Base-by-base conservation (phyloP, 1,284 basidiomycete species). In the Cryptococcus depauperatus region DNA sequence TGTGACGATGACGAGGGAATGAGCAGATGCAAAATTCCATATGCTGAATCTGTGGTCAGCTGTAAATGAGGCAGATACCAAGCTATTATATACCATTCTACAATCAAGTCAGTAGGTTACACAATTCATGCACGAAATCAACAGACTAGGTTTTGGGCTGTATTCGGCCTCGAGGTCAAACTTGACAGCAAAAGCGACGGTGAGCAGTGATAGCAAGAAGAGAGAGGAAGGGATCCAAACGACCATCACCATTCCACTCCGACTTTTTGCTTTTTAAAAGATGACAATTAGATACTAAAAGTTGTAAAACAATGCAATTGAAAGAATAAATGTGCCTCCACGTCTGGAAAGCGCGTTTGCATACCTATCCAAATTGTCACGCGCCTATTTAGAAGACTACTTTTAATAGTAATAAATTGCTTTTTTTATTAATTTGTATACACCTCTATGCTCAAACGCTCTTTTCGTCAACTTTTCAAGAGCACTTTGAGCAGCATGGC, bases 1-100 rank as follows among this genome's bases (percentile, higher is more conserved):
- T 0, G 93, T 96, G 56, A 96, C 87, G 56, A 98, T 87, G 59
- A 93, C 86, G 25, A 95, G 80, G 6, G 86, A 80, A 59, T 89
- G 81, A 2, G 76, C 73, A 60, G 90, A 83, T n/a, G 84, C 90
- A 41, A 84, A 76, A 66, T 96, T 92, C 91, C 91, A 96, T 49
- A 95, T 82, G 70, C 91, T 95, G n/a, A 73, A 84, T 37, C 35
- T 18, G 29, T 21, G 4, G 38, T 41, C 27, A 41, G 39, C 6
- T 8, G 10, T 5, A 19, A 16, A 11, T 21, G 3, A 4, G 7
- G 16, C 35, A 37, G 14, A 3, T 19, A 35, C 10, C 14, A 14
- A 21, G 2, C 6, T 14, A 9, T 3, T 14, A 43, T 54, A 48
- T 41, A 66, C 68, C 68, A 68, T 60, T 62, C 68, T 68, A 55